Percentiles rank a stretch among this genome's conserved stretches.
Evolutionary conservation across 306 rosid genomes (phyloP).

Genomic region (Dalbergia cultrata): DNA sequence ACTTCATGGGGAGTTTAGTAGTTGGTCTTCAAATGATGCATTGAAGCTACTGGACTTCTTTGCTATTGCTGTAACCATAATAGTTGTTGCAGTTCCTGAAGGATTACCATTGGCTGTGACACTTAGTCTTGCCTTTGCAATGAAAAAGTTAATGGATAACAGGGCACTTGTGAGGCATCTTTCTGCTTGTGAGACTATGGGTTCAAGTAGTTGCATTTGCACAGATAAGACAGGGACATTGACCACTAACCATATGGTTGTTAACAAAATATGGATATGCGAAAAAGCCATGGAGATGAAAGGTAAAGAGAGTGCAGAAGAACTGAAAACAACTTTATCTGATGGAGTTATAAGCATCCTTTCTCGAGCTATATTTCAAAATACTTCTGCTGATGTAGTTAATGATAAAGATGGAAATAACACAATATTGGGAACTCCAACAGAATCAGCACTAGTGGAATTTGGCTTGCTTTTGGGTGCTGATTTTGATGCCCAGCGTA

Average conservation of each 20-base stretch:
- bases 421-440: slow-evolving; percentile 83
- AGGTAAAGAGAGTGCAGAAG: slow-evolving; percentile 57
- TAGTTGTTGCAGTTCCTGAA: slow-evolving; percentile 98
- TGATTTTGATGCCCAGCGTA: slow-evolving; percentile 63
- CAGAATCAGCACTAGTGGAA: slow-evolving; percentile 87
- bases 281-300: slow-evolving; percentile 59
- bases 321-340: slow-evolving; percentile 62
- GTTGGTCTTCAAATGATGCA: slow-evolving; percentile 88
- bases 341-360: slow-evolving; percentile 62
- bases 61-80: slow-evolving; percentile 90
- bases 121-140: slow-evolving; percentile 98
- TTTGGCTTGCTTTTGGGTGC: slow-evolving; percentile 84
- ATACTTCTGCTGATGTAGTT: slow-evolving; percentile 80
- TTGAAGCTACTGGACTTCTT: slow-evolving; percentile 74
- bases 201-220: slow-evolving; percentile 95
- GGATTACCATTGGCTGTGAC: slow-evolving; percentile 98
- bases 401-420: slow-evolving; percentile 71
- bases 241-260: slow-evolving; percentile 93
- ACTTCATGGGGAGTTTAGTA: slow-evolving; percentile 55
- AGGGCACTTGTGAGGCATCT: slow-evolving; percentile 96
- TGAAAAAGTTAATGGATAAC: slow-evolving; percentile 88
- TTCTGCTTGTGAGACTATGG: slow-evolving; percentile 99
- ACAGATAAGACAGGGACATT: slow-evolving; percentile 97
- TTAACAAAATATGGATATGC: slow-evolving; percentile 73
- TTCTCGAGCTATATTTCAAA: slow-evolving; percentile 81